Conservation (phyloP, 176 grass and related monocot genomes). For the Thalia dealbata region DNA sequence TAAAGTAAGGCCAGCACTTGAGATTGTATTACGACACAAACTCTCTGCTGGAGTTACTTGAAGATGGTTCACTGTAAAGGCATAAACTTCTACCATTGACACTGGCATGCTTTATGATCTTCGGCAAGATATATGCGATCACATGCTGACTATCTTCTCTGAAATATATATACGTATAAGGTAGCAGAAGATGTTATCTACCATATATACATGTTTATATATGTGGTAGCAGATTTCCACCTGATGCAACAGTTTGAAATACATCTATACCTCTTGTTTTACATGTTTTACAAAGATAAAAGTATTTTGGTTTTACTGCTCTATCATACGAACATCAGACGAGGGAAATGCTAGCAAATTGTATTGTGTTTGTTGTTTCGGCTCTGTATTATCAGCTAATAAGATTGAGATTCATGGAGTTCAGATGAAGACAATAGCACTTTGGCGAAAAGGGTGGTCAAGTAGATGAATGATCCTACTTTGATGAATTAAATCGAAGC, state of each 20-base stretch:
- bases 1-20: conserved; percentile 28
- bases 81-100: neutral
- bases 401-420: too few relatives aligned
- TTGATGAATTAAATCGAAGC: too few relatives aligned
- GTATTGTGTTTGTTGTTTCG: too few relatives aligned
- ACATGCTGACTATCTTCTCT: neutral
- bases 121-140: neutral
- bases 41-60: conserved; percentile 31
- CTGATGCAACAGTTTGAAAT: neutral
- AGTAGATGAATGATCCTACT: too few relatives aligned
- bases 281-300: conserved; percentile 7
- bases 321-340: too few relatives aligned
- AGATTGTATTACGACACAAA: too few relatives aligned
- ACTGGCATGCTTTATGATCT: neutral
- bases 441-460: too few relatives aligned
- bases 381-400: too few relatives aligned
- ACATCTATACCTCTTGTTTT: neutral
- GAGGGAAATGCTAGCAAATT: too few relatives aligned
- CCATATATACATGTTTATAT: neutral
- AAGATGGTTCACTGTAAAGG: too few relatives aligned
- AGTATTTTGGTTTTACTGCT: neutral
- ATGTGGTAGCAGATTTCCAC: neutral
- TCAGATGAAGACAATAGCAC: too few relatives aligned
- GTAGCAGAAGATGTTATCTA: neutral
- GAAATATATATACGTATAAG: neutral